A percentile compares a stretch with the other conserved stretches of the same genome.
These are phyloP conservation scores for Cyclotella atomus DNA, from an alignment of 108 stramenopile species.

Conservation along the genomic window DNA sequence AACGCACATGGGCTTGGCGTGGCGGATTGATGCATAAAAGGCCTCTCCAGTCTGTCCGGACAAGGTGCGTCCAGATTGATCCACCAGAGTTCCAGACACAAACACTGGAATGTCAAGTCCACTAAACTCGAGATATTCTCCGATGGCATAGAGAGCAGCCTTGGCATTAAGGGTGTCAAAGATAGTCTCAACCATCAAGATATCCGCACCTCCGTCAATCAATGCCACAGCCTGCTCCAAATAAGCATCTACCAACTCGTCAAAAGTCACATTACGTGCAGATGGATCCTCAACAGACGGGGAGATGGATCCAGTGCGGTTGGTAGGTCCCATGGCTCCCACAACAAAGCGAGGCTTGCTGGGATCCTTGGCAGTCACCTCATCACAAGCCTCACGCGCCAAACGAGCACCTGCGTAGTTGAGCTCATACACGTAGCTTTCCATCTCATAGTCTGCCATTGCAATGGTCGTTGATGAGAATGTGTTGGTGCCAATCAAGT, in stretches of 20 bases:
- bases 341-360: conserved; percentile 96
- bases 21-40: conserved; percentile 96
- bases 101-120: conserved; percentile 96
- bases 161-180: conserved; percentile 99
- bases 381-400: conserved; percentile 97
- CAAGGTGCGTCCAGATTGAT: conserved; percentile 97
- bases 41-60: conserved; percentile 99
- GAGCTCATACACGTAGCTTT: conserved; percentile 92
- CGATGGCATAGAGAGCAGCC: conserved; percentile 95
- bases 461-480: conserved; percentile 98
- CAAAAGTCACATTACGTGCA: conserved; percentile 96
- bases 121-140: conserved; percentile 90
- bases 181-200: conserved; percentile 98
- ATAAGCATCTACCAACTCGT: conserved; percentile 97
- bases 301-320: conserved; percentile 96
- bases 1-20: conserved; percentile 98
- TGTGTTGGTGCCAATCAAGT: conserved; percentile 98
- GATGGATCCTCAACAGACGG: conserved; percentile 96
- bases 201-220: conserved; percentile 95
- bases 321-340: conserved; percentile 98
- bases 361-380: conserved; percentile 93
- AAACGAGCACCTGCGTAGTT: conserved; percentile 94
- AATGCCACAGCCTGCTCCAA: conserved; percentile 95
- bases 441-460: conserved; percentile 99
- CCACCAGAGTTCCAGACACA: conserved; percentile 97